phyloP scores from a whole-genome alignment of 306 rosid genomes.

The Cucurbita moschata region DNA sequence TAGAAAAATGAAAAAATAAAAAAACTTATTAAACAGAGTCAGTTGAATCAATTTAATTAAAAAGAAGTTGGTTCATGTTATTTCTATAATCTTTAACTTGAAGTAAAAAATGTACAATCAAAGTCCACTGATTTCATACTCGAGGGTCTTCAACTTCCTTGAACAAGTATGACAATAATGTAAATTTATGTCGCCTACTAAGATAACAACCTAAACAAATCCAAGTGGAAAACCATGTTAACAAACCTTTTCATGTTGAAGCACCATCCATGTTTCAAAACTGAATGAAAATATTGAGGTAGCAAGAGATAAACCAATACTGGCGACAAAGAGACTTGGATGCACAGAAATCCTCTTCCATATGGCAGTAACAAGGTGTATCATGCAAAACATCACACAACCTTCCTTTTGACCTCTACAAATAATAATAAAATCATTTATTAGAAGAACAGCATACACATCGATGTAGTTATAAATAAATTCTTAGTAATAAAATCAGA shows the following conservation, averaged over 20 bases:
- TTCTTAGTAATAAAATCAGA: background rate
- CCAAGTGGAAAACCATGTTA: background rate
- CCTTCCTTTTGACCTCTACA: conserved; percentile 76
- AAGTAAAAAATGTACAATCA: background rate
- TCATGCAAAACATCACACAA: conserved; percentile 51
- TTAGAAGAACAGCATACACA: background rate
- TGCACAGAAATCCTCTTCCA: conserved; percentile 56
- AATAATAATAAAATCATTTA: background rate
- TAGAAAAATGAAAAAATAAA: background rate
- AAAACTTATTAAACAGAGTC: background rate
- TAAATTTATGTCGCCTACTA: background rate
- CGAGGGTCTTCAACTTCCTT: background rate
- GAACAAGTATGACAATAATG: background rate
- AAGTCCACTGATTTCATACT: background rate
- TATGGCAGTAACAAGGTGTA: conserved; percentile 52
- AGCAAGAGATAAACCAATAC: conserved; percentile 52
- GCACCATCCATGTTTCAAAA: conserved; percentile 82
- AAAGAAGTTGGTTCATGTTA: background rate
- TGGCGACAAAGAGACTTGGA: conserved; percentile 46
- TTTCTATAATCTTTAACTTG: background rate
- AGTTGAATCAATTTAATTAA: no score
- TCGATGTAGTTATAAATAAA: background rate
- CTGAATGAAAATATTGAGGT: conserved; percentile 58
- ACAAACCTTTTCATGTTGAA: conserved; percentile 71
- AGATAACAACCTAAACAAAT: background rate